A percentile compares a stretch with the other conserved stretches of the same genome.
These are phyloP conservation scores for Arthroderma sp. DNA, from an alignment of 2,329 filamentous ascomycete species.

Conservation along the genomic window DNA sequence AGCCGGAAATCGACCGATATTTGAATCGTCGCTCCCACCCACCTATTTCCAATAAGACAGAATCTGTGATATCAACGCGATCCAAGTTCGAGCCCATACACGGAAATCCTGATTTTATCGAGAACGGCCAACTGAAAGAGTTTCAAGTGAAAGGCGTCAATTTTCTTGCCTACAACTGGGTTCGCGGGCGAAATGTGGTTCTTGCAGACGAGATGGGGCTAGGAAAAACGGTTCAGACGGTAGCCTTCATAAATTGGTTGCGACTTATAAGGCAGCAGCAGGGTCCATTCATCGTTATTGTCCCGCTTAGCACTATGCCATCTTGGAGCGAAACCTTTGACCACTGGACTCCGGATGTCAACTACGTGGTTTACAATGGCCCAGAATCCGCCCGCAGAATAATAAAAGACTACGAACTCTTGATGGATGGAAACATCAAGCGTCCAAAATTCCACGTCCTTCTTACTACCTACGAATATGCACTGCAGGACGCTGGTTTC, in stretches of 20 bases:
- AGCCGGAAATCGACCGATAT: slow-evolving; percentile 83
- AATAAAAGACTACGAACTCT: slow-evolving; percentile 79
- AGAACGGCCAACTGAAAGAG: slow-evolving; percentile 69
- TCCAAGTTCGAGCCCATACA: slow-evolving; percentile 59
- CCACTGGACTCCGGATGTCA: slow-evolving; percentile 86
- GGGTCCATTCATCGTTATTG: slow-evolving; percentile 92
- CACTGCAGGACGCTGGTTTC: slow-evolving; percentile 72
- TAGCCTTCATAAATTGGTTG: slow-evolving; percentile 94
- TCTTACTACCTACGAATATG: slow-evolving; percentile 94
- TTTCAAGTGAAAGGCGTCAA: slow-evolving; percentile 93
- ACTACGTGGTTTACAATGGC: slow-evolving; percentile 94
- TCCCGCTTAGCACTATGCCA: slow-evolving; percentile 90
- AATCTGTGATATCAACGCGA: slow-evolving; percentile 63
- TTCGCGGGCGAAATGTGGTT: slow-evolving; percentile 85
- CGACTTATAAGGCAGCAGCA: slow-evolving; percentile 80
- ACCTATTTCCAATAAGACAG: slow-evolving; percentile 64
- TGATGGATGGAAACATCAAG: slow-evolving; percentile 71
- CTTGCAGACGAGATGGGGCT: slow-evolving; percentile 97
- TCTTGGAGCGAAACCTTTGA: slow-evolving; percentile 98
- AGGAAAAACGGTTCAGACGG: slow-evolving; percentile 94
- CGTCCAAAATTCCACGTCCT: slow-evolving; percentile 96
- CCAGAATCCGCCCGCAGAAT: slow-evolving; percentile 74
- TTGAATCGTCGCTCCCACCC: slow-evolving; percentile 70
- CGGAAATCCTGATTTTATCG: slow-evolving; percentile 73
- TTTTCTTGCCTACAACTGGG: slow-evolving; percentile 94